Percentiles rank a stretch among this genome's conserved stretches.
Conservation (phyloP, 306 rosid species). For the Hylodesmum podocarpum region DNA sequence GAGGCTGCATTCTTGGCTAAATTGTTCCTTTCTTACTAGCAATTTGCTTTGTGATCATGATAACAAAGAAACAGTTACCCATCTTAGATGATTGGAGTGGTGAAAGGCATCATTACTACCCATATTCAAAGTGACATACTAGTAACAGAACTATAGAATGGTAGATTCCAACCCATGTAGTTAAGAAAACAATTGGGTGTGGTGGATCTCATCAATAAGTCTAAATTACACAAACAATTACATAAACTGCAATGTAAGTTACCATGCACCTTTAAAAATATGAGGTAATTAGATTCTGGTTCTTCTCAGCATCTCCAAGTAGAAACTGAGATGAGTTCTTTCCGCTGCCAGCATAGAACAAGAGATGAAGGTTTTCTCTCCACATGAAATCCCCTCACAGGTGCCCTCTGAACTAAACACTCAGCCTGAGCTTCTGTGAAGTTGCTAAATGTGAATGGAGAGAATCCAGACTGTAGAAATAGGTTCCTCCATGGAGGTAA, state of each 20-base stretch:
- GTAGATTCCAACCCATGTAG: constrained; percentile 51
- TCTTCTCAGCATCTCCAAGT: constrained; percentile 78
- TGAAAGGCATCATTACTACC: constrained; percentile 33
- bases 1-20: constrained; percentile 10
- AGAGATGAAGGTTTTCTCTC: constrained; percentile 80
- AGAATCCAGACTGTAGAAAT: constrained; percentile 71
- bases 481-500: constrained; percentile 61
- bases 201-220: constrained; percentile 53
- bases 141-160: constrained; percentile 41
- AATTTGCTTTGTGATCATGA: constrained; percentile 40
- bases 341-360: constrained; percentile 82
- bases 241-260: constrained; percentile 49
- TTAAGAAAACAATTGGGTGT: constrained; percentile 51
- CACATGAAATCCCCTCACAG: constrained; percentile 80
- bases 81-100: not conserved
- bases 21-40: constrained; percentile 38
- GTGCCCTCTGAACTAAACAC: constrained; percentile 81
- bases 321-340: constrained; percentile 77
- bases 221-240: constrained; percentile 76
- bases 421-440: constrained; percentile 90
- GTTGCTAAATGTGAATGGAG: constrained; percentile 76
- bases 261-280: constrained; percentile 52
- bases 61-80: constrained; percentile 43
- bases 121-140: constrained; percentile 39
- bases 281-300: constrained; percentile 18